Conservation (phyloP, 176 grass and related monocot species). For the Lolium rigidum region DNA sequence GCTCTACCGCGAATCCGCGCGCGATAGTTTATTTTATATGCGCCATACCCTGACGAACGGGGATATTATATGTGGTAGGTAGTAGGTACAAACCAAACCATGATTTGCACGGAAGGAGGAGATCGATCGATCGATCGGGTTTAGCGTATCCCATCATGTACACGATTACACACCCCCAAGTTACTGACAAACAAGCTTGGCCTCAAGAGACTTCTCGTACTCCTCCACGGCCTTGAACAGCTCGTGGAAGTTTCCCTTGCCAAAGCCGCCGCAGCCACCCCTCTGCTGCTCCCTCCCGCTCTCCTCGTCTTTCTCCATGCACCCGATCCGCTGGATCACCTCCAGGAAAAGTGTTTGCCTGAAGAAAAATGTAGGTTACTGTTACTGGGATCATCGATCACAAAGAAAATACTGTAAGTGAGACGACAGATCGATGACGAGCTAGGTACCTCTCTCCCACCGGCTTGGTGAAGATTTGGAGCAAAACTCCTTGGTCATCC, state of each 20-base stretch:
- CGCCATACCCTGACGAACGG: too few species aligned
- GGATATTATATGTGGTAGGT: too few species aligned
- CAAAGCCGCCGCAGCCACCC: slow-evolving; percentile 79
- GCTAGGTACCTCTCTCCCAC: slow-evolving; percentile 65
- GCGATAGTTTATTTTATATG: too few species aligned
- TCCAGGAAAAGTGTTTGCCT: slow-evolving; percentile 95
- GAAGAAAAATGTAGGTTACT: not conserved
- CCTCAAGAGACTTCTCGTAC: slow-evolving; percentile 89
- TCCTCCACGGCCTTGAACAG: slow-evolving; percentile 94
- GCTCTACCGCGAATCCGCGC: too few species aligned
- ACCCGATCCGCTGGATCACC: slow-evolving; percentile 93
- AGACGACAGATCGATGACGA: too few species aligned
- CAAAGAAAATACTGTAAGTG: not conserved
- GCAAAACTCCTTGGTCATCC: slow-evolving; percentile 64
- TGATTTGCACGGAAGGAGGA: too few species aligned
- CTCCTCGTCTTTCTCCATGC: slow-evolving; percentile 79
- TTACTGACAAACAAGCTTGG: slow-evolving; percentile 37
- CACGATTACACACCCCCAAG: too few species aligned
- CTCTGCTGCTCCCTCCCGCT: slow-evolving; percentile 68
- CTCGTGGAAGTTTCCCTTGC: slow-evolving; percentile 91
- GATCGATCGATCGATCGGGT: too few species aligned
- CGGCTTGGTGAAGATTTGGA: slow-evolving; percentile 71
- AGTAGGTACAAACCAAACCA: too few species aligned
- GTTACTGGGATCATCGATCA: too few species aligned
- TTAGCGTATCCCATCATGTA: too few species aligned